Base-by-base conservation (phyloP, 2,329 filamentous ascomycete genomes). In the Bimuria novae-zelandiae region DNA sequence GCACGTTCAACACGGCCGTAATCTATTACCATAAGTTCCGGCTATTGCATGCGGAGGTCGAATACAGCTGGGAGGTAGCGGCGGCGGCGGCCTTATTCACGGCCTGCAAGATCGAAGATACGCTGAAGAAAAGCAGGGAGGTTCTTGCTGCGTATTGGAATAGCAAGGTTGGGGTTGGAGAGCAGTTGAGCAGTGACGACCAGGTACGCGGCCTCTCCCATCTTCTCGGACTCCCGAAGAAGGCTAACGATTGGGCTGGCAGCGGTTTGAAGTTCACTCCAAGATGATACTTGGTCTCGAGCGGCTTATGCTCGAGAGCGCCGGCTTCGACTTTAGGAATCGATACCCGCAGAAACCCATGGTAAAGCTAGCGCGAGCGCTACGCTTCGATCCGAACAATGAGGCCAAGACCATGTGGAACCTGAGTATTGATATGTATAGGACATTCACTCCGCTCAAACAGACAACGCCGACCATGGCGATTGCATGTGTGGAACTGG, bases 41-140 rank as follows among this genome's bases (percentile, higher is more conserved):
- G 27, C 82, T 97, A 47, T 84, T 88, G 40, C 92, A 96, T 67
- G 83, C 87, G n/a, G 90, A 92, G 62, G 85, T 80, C 60, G 92
- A 96, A 67, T 96, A 96, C 74, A 89, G 89, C 71, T 92, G 87
- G 69, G 75, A 80, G 77, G 93, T 97, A 70, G 92, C 91, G 1
- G 91, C 93, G 0, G 84, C 94, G 6, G 91, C 94, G 1, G 89
- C 91, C 21, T 79, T 99, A 7, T 93, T 97, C 68, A 89, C 92
- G 2, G 92, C 92, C 2, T 97, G 93, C 80, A 99, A 99, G 77
- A 92, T 95, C 40, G 94, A 99, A 75, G 94, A 99, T 73, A 99
- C 94, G 0, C 84, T 97, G 61, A 99, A 99, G 77, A 97, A 97
- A 78, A 96, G 91, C 3, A 86, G 85, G 52, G 94, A 99, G 59